These are phyloP conservation scores for Fusarium mexicanum DNA, from an alignment of 2,329 filamentous ascomycete genomes.

Conservation along the genomic window DNA sequence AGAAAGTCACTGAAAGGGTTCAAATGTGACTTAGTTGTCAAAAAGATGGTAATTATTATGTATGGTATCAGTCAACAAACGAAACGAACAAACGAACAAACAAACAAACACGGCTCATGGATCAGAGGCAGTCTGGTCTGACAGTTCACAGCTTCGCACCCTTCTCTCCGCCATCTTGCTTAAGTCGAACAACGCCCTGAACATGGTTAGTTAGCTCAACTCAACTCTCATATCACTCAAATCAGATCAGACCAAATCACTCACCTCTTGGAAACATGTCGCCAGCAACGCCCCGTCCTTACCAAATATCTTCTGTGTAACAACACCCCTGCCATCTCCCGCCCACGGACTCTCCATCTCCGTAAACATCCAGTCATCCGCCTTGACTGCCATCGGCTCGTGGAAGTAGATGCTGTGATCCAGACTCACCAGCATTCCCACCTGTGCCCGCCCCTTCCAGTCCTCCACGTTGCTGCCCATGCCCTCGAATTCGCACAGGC, in stretches of 20 bases:
- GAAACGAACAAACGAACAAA: background rate
- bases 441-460: constrained; percentile 61
- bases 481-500: constrained; percentile 56
- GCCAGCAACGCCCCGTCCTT: constrained; percentile 78
- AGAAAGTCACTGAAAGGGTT: background rate
- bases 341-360: constrained; percentile 86
- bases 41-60: background rate
- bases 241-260: constrained; percentile 18
- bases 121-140: background rate
- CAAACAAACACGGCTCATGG: background rate
- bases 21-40: background rate
- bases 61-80: constrained; percentile 13
- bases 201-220: constrained; percentile 41
- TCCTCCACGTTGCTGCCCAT: constrained; percentile 55
- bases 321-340: constrained; percentile 79
- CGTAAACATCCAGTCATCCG: constrained; percentile 80
- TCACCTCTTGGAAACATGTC: constrained; percentile 82
- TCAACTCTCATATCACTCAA: background rate
- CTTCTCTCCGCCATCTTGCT: constrained; percentile 52
- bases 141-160: constrained; percentile 46
- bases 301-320: constrained; percentile 78
- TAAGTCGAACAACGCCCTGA: constrained; percentile 62
- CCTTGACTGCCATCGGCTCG: constrained; percentile 65
- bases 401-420: constrained; percentile 80
- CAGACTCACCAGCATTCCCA: constrained; percentile 87